Conservation (phyloP, 352 stramenopile species). For the Thraustochytrium sp. region DNA sequence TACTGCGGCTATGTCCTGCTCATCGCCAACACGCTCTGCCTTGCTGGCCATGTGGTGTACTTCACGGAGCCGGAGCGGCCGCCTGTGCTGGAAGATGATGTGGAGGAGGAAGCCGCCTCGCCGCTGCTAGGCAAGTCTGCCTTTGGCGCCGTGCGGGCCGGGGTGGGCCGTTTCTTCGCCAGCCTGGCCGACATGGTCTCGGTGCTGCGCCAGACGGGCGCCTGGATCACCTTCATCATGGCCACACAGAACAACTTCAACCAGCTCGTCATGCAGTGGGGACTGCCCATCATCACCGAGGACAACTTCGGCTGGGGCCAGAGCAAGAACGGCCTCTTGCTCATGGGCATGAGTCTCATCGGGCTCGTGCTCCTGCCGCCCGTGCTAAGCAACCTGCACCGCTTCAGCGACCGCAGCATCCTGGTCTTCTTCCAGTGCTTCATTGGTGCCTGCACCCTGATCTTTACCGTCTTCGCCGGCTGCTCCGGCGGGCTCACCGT, state of each 20-base stretch:
- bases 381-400: neutral
- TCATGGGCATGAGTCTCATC: neutral
- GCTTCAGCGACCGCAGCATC: neutral
- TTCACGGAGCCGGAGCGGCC: neutral
- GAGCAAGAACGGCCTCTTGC: neutral
- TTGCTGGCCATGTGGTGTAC: neutral
- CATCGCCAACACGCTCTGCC: neutral
- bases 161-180: neutral
- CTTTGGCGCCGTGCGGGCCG: neutral
- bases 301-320: conserved; percentile 8
- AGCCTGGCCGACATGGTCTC: neutral
- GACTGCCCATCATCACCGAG: neutral
- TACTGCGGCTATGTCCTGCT: conserved; percentile 5
- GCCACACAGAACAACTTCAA: conserved; percentile 5
- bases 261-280: neutral
- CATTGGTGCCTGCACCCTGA: neutral
- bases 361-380: neutral
- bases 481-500: neutral
- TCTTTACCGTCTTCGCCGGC: neutral
- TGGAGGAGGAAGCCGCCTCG: neutral
- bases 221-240: neutral
- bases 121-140: no score
- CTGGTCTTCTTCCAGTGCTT: neutral
- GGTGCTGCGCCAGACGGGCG: neutral
- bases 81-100: neutral